Conservation (phyloP, 2,329 filamentous ascomycete genomes). For the Fusarium sambucinum region DNA sequence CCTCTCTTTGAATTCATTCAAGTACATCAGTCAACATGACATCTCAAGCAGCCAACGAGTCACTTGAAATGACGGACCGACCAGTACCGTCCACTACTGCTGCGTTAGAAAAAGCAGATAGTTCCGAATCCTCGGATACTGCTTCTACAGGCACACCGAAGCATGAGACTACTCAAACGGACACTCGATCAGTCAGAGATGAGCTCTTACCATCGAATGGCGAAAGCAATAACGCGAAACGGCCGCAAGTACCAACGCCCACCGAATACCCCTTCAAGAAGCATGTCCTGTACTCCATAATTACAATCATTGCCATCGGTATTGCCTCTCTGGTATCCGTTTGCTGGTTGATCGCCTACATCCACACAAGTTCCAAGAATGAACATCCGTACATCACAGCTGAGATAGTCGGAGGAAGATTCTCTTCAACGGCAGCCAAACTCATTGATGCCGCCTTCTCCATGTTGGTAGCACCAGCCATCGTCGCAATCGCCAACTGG, state of each 20-base stretch:
- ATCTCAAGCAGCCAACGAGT: background rate
- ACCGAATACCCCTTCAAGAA: conserved; percentile 11
- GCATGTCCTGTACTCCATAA: conserved; percentile 29
- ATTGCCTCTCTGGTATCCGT: background rate
- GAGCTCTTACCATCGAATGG: background rate
- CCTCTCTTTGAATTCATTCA: background rate
- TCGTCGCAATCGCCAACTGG: conserved; percentile 25
- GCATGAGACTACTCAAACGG: background rate
- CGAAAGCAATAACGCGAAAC: background rate
- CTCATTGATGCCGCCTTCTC: conserved; percentile 34
- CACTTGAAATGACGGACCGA: background rate
- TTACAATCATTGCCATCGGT: conserved; percentile 4
- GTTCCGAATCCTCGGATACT: background rate
- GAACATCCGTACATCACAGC: conserved; percentile 17
- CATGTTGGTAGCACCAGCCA: conserved; percentile 25
- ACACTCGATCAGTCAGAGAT: background rate
- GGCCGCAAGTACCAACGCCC: background rate
- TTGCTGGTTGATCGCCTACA: conserved; percentile 24
- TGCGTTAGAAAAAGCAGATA: background rate
- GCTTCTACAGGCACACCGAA: background rate
- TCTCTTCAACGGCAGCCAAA: conserved; percentile 28
- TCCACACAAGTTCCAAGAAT: conserved; percentile 1
- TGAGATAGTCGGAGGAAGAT: conserved; percentile 12
- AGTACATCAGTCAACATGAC: background rate
- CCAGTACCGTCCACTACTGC: background rate